These are phyloP conservation scores for Aaosphaeria arxii DNA, from an alignment of 2,329 filamentous ascomycete genomes.

Conservation along the genomic window DNA sequence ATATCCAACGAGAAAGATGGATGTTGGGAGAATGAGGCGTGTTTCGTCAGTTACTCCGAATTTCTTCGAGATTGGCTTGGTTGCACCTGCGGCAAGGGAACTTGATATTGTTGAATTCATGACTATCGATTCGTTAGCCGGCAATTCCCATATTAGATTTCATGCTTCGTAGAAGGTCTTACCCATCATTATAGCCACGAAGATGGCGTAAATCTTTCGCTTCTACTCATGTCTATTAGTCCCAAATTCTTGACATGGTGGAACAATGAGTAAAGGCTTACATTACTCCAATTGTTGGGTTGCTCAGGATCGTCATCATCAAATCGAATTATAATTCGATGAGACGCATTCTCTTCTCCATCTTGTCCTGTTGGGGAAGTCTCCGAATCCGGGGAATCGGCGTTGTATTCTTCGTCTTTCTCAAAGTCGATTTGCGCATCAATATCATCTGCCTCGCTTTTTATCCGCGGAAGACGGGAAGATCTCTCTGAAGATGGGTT, in stretches of 20 bases:
- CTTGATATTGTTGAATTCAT: constrained; percentile 68
- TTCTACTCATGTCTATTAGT: constrained; percentile 32
- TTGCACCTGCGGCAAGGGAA: constrained; percentile 62
- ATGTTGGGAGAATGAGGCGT: constrained; percentile 47
- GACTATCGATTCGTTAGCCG: constrained; percentile 10
- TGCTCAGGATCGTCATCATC: constrained; percentile 38
- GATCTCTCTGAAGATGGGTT: constrained; percentile 11
- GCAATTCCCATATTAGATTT: background rate
- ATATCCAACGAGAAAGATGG: constrained; percentile 51
- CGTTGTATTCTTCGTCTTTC: constrained; percentile 24
- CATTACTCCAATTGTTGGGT: constrained; percentile 43
- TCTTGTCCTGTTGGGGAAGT: constrained; percentile 11
- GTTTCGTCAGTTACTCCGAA: constrained; percentile 53
- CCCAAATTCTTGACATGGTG: background rate
- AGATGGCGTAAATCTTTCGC: constrained; percentile 55
- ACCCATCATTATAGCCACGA: constrained; percentile 57
- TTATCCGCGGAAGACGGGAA: constrained; percentile 12
- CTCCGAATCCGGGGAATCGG: constrained; percentile 12
- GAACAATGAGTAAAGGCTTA: constrained; percentile 5
- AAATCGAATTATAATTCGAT: constrained; percentile 37
- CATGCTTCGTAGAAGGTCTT: constrained; percentile 8
- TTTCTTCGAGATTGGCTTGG: constrained; percentile 55
- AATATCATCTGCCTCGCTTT: constrained; percentile 18
- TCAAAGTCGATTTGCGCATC: constrained; percentile 19
- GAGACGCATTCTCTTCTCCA: constrained; percentile 2